These are phyloP conservation scores for Claviceps lovelessii DNA, from an alignment of 2,329 filamentous ascomycete species.

Conservation along the genomic window DNA sequence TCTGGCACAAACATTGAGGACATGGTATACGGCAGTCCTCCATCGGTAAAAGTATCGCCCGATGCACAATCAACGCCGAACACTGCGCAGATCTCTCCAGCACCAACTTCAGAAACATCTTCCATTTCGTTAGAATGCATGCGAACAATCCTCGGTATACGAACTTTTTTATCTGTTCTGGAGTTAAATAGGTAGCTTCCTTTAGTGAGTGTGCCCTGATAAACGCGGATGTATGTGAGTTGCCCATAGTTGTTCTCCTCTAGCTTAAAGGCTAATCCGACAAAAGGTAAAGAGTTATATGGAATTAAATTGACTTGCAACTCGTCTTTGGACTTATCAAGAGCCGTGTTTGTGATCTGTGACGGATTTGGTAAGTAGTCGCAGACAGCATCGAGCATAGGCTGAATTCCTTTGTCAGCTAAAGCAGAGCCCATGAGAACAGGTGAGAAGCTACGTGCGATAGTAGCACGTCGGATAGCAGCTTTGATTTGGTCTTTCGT, in stretches of 20 bases:
- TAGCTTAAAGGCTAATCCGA: constrained; percentile 93
- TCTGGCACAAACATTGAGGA: constrained; percentile 97
- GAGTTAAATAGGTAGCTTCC: constrained; percentile 87
- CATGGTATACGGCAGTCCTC: constrained; percentile 84
- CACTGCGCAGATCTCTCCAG: constrained; percentile 95
- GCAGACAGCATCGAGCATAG: constrained; percentile 90
- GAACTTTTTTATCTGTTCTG: constrained; percentile 86
- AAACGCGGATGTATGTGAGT: constrained; percentile 95
- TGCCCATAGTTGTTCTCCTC: constrained; percentile 98
- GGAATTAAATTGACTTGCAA: constrained; percentile 74
- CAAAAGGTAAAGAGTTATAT: constrained; percentile 86
- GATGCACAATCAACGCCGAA: constrained; percentile 97
- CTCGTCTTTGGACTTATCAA: constrained; percentile 70
- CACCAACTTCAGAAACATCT: constrained; percentile 80
- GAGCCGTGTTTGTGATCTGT: constrained; percentile 76
- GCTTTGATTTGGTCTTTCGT: constrained; percentile 73
- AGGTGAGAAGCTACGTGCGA: constrained; percentile 75
- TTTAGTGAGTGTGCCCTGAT: constrained; percentile 83
- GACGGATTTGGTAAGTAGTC: constrained; percentile 89
- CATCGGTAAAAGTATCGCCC: constrained; percentile 95
- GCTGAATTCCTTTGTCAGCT: constrained; percentile 87
- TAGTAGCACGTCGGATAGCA: constrained; percentile 84
- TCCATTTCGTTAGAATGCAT: constrained; percentile 99
- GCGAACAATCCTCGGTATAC: constrained; percentile 90
- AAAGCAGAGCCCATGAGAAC: constrained; percentile 95